Base-by-base conservation (phyloP, 2,329 filamentous ascomycete species). In the Neocucurbitaria cava region DNA sequence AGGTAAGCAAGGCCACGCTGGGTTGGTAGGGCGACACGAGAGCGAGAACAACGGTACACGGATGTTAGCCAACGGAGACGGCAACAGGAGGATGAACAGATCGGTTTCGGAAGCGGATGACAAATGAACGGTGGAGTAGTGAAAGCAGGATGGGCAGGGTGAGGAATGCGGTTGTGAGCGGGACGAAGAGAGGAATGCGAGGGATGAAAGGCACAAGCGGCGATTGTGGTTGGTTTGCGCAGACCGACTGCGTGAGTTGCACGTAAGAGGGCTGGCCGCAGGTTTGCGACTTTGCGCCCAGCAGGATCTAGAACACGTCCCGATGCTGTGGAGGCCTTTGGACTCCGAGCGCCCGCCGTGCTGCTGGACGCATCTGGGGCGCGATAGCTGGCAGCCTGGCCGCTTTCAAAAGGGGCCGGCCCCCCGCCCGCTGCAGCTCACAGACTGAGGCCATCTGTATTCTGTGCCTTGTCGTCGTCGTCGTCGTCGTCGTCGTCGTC, bases 301-400 rank as follows among this genome's bases (percentile, higher is more conserved):
- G 58, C 62, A 48, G 58, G 61, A 71, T 73, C 70, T 72, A 72
- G 69, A 72, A 72, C 70, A 55, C 56, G 59, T 56, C 49, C 61
- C 65, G 62, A 60, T 57, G 59, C 53, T 51, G 63, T 63, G 64
- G 58, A 55, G 56, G 59, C 56, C 64, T 63, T 54, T 64, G 51
- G 43, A 45, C 46, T 21, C 53, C 48, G 49, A 20, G 46, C 39
- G 47, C 38, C 50, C 42, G 44, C 51, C 35, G 38, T 23, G 11
- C 7, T 48, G 31, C 13, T 31, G 15, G 52, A 47, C 40, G 50
- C 58, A 57, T 46, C 52, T 59, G 46, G 52, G 31, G 42, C 47
- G 13, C 30, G 30, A 23, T 30, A 23, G 31, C 51, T 39, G 38
- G 9, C 10, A 38, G 49, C 49, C 36, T 39, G 17, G 36, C 36